Evolutionary conservation across 2,329 filamentous ascomycete species (phyloP).

Genomic region (Phialophora tarda): DNA sequence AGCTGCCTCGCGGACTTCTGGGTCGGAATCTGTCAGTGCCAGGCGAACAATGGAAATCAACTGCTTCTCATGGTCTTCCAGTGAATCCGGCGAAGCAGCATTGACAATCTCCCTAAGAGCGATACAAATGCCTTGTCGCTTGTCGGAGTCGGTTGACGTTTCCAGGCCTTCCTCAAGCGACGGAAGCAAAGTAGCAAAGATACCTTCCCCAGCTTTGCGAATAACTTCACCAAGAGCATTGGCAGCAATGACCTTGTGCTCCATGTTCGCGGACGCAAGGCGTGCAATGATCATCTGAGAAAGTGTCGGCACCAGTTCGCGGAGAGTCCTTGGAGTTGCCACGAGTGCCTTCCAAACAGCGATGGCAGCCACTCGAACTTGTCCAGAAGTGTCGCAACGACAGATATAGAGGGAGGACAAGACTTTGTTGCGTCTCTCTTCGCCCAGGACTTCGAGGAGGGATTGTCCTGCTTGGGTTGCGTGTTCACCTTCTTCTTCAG

Average conservation of each 20-base stretch:
- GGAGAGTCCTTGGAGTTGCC: slow-evolving; percentile 86
- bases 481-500: slow-evolving; percentile 77
- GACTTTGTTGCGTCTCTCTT: slow-evolving; percentile 96
- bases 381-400: slow-evolving; percentile 90
- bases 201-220: slow-evolving; percentile 92
- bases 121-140: slow-evolving; percentile 96
- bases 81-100: slow-evolving; percentile 82
- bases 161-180: slow-evolving; percentile 91
- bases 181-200: slow-evolving; percentile 83
- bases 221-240: slow-evolving; percentile 97
- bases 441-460: slow-evolving; percentile 90
- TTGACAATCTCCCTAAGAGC: slow-evolving; percentile 91
- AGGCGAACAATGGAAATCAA: slow-evolving; percentile 93
- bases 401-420: slow-evolving; percentile 97
- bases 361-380: slow-evolving; percentile 88
- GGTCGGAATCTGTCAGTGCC: slow-evolving; percentile 86
- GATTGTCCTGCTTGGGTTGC: slow-evolving; percentile 88
- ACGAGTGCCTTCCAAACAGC: slow-evolving; percentile 97
- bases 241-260: slow-evolving; percentile 98
- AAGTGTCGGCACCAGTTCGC: slow-evolving; percentile 92
- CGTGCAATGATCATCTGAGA: slow-evolving; percentile 93
- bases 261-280: slow-evolving; percentile 93
- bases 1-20: slow-evolving; percentile 90
- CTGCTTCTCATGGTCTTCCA: slow-evolving; percentile 94
- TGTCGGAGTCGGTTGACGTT: slow-evolving; percentile 85